phyloP scores from a whole-genome alignment of 495 filamentous ascomycete species.

The Penicillium coprophilum region DNA sequence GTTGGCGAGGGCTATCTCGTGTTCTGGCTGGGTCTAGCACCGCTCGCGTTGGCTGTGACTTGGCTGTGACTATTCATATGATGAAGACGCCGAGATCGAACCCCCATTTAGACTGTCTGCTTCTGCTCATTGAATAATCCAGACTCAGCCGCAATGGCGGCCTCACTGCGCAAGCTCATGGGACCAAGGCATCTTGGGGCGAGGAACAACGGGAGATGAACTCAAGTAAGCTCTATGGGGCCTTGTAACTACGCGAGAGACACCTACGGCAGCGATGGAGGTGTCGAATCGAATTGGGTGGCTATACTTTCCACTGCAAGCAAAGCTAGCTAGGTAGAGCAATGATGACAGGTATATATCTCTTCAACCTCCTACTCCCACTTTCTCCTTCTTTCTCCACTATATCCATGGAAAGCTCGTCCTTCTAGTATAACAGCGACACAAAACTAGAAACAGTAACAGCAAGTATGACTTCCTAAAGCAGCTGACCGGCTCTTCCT shows the following conservation, averaged over 20 bases:
- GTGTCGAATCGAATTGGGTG: neutral
- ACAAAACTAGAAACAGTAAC: neutral
- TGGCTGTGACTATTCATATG: neutral
- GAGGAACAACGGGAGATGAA: conserved; percentile 1
- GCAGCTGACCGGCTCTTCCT: neutral
- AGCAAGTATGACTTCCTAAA: neutral
- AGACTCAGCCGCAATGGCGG: neutral
- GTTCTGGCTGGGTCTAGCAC: neutral
- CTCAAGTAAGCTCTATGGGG: neutral
- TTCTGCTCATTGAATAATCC: neutral
- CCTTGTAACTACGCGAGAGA: neutral
- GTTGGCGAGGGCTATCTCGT: neutral
- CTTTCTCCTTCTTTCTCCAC: neutral
- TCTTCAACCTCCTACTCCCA: neutral
- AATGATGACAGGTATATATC: conserved; percentile 3
- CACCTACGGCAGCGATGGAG: neutral
- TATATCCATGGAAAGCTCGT: neutral
- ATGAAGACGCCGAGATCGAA: neutral
- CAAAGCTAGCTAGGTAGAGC: conserved; percentile 4
- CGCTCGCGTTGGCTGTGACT: neutral
- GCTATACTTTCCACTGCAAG: neutral
- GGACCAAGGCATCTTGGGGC: neutral
- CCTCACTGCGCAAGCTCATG: neutral
- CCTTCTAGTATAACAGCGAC: neutral
- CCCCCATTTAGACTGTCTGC: neutral